These are phyloP conservation scores for Suillus clintonianus DNA, from an alignment of 768 basidiomycete genomes.

Conservation along the genomic window DNA sequence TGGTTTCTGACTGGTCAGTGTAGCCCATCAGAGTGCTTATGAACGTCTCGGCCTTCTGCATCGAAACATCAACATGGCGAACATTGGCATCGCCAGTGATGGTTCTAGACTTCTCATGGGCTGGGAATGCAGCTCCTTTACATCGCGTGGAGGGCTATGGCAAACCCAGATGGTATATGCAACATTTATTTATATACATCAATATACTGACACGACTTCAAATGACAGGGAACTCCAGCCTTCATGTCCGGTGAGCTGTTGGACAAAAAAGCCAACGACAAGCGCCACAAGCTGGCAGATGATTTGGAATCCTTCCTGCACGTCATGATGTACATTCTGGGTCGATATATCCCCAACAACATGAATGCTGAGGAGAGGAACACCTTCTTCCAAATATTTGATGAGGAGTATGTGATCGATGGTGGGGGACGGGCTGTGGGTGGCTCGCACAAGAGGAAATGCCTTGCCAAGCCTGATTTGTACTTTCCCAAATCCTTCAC, in stretches of 20 bases:
- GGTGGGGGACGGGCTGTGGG: background rate
- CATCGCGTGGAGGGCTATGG: background rate
- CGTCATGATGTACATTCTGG: conserved; percentile 13
- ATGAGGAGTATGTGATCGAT: background rate
- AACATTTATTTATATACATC: background rate
- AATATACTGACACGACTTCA: background rate
- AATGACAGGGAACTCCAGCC: conserved; percentile 4
- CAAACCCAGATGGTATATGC: background rate
- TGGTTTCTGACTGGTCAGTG: background rate
- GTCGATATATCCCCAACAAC: conserved; percentile 16
- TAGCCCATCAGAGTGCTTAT: conserved; percentile 21
- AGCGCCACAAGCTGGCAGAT: conserved; percentile 3
- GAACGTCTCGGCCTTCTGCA: conserved; percentile 15
- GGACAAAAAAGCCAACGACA: background rate
- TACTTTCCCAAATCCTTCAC: background rate
- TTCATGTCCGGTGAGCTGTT: conserved; percentile 24
- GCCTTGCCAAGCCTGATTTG: background rate
- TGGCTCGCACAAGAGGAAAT: background rate
- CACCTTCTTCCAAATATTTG: background rate
- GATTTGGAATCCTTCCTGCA: conserved; percentile 11
- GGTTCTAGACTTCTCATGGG: conserved; percentile 21
- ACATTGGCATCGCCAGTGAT: conserved; percentile 19
- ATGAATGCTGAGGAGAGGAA: background rate
- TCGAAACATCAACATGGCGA: conserved; percentile 25
- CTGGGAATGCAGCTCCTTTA: conserved; percentile 18